These are phyloP conservation scores for Rasamsonia emersonii DNA, from an alignment of 2,329 filamentous ascomycete genomes.

Conservation along the genomic window DNA sequence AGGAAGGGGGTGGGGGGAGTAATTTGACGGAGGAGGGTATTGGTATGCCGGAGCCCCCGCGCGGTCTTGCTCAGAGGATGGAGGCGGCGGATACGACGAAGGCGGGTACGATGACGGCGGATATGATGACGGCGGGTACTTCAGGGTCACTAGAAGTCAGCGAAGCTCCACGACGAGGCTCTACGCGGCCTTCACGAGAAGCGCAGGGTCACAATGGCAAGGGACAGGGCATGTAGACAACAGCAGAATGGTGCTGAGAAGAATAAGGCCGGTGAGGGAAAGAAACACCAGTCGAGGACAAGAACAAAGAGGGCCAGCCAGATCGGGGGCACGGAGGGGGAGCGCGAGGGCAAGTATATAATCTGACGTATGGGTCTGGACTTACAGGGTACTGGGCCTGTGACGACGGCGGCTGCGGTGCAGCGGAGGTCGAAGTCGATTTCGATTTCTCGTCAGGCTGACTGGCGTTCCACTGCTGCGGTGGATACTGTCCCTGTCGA, in stretches of 20 bases:
- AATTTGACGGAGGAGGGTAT: constrained; percentile 24
- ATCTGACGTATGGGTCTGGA: constrained; percentile 9
- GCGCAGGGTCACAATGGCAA: too few relatives aligned
- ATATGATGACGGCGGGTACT: constrained; percentile 26
- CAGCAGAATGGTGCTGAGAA: constrained; percentile 3
- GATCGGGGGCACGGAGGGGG: constrained; percentile 2
- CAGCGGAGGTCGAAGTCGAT: constrained; percentile 29
- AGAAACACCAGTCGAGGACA: background rate
- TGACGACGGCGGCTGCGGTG: constrained; percentile 24
- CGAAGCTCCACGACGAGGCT: too few relatives aligned
- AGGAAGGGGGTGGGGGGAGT: constrained; percentile 28
- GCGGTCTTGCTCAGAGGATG: constrained; percentile 11
- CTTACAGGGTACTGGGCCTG: constrained; percentile 29
- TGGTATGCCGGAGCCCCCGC: constrained; percentile 10
- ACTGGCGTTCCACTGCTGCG: constrained; percentile 32
- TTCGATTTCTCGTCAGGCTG: constrained; percentile 24
- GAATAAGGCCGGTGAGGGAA: background rate
- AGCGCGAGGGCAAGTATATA: constrained; percentile 2
- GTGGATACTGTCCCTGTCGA: constrained; percentile 39
- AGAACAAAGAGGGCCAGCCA: constrained; percentile 3
- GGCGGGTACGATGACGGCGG: constrained; percentile 22
- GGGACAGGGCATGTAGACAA: too few relatives aligned
- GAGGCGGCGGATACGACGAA: constrained; percentile 22
- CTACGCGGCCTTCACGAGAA: too few relatives aligned
- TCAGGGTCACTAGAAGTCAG: too few relatives aligned